Percentiles rank a stretch among this genome's conserved stretches.
Conservation (phyloP, 2,329 filamentous ascomycete genomes). For the Colletotrichum scovillei region DNA sequence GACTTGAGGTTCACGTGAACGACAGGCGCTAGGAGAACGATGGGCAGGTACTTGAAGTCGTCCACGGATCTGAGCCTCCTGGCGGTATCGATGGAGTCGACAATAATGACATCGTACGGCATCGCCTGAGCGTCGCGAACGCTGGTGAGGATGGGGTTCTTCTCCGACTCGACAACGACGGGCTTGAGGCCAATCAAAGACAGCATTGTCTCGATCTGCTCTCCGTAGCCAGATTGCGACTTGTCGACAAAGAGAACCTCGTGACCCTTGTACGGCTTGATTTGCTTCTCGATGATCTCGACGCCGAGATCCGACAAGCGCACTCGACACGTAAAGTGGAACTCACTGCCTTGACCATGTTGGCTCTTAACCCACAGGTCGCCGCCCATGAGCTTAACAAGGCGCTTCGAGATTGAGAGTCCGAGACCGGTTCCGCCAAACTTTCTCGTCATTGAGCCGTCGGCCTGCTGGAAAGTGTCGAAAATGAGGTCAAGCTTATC, state of each 20-base stretch:
- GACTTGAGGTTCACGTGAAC: conserved; percentile 95
- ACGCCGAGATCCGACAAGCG: conserved; percentile 85
- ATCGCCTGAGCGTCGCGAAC: conserved; percentile 67
- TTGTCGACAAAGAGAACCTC: conserved; percentile 96
- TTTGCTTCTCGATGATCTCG: conserved; percentile 81
- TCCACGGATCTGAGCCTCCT: conserved; percentile 85
- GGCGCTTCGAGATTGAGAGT: conserved; percentile 92
- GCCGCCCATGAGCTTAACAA: conserved; percentile 96
- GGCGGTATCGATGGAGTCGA: conserved; percentile 94
- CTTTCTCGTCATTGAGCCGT: conserved; percentile 94
- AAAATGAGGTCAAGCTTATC: conserved; percentile 98
- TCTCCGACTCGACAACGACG: conserved; percentile 85
- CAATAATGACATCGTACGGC: conserved; percentile 93
- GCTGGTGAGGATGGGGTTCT: conserved; percentile 67
- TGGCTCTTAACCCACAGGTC: conserved; percentile 96
- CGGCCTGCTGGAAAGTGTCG: conserved; percentile 98
- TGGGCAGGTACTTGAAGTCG: conserved; percentile 97
- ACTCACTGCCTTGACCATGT: conserved; percentile 90
- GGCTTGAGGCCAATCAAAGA: conserved; percentile 82
- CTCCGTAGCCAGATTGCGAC: conserved; percentile 80
- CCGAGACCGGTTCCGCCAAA: conserved; percentile 96
- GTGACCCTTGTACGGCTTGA: conserved; percentile 91
- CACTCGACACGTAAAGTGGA: conserved; percentile 96
- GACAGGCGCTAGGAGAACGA: conserved; percentile 88
- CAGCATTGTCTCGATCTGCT: conserved; percentile 83